These are phyloP conservation scores for Kodamaea derodonti DNA, from an alignment of 1,139 yeast species.

Conservation along the genomic window DNA sequence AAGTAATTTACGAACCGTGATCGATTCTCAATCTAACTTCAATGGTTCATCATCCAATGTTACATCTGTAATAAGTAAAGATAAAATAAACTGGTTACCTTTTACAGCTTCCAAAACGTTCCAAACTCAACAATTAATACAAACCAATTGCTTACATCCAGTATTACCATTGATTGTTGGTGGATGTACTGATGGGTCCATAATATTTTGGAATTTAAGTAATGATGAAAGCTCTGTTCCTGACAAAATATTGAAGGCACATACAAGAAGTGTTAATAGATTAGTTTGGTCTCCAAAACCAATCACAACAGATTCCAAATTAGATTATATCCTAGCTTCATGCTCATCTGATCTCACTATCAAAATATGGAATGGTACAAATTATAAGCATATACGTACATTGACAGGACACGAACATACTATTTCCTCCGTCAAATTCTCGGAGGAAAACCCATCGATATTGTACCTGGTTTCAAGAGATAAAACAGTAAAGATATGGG, in stretches of 20 bases:
- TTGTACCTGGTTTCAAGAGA: constrained; percentile 80
- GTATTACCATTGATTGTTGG: constrained; percentile 59
- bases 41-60: constrained; percentile 3
- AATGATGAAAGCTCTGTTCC: constrained; percentile 62
- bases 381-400: constrained; percentile 57
- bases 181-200: constrained; percentile 72
- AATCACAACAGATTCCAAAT: constrained; percentile 14
- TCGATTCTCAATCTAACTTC: constrained; percentile 28
- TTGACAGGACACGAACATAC: constrained; percentile 91
- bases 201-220: constrained; percentile 67
- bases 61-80: constrained; percentile 16
- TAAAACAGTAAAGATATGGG: constrained; percentile 73
- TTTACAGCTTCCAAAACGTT: constrained; percentile 46
- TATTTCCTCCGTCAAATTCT: constrained; percentile 61
- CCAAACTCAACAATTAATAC: constrained; percentile 59
- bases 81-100: constrained; percentile 70
- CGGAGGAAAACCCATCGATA: constrained; percentile 30
- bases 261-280: constrained; percentile 65
- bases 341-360: constrained; percentile 74
- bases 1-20: constrained; percentile 34
- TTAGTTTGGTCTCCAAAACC: constrained; percentile 50
- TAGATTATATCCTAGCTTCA: constrained; percentile 41
- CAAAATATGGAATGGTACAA: constrained; percentile 63
- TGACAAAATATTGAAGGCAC: constrained; percentile 67
- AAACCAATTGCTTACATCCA: constrained; percentile 71